Evolutionary conservation across 106 monocot species (phyloP).

Genomic region (Dendrobium huoshanense): DNA sequence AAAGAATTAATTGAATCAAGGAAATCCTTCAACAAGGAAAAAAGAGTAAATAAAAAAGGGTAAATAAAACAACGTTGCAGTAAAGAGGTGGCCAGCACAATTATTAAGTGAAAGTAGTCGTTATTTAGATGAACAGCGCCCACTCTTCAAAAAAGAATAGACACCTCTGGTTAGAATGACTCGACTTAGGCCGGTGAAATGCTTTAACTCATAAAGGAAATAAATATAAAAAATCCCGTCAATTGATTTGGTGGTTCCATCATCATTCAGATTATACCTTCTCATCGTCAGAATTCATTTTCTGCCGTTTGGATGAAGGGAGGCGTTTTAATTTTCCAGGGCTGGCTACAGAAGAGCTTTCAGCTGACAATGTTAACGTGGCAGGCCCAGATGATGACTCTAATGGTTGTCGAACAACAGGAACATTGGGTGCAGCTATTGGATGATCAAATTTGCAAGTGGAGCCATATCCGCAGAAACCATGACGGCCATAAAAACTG

Average conservation of each 20-base stretch:
- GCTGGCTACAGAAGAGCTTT: constrained; percentile 22
- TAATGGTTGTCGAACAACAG: constrained; percentile 20
- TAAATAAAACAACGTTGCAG: not conserved
- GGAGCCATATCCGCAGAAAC: constrained; percentile 61
- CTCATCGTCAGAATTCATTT: constrained; percentile 21
- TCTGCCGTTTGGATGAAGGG: constrained; percentile 21
- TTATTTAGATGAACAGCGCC: not conserved
- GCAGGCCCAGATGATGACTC: constrained; percentile 27
- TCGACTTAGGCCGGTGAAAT: not conserved
- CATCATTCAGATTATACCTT: constrained; percentile 17
- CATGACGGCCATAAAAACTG: constrained; percentile 53
- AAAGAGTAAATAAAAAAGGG: not conserved
- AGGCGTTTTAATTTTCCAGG: constrained; percentile 17
- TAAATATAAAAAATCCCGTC: not conserved
- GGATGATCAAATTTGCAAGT: constrained; percentile 85
- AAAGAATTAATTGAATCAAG: not conserved
- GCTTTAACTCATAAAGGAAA: not conserved
- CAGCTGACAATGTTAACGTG: constrained; percentile 22
- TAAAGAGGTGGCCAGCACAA: not conserved
- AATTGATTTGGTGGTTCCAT: not conserved
- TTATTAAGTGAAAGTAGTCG: not conserved
- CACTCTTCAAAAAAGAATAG: too few species aligned
- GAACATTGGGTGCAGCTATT: constrained; percentile 13
- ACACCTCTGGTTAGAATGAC: too few species aligned
- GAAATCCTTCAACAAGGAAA: not conserved